Conservation (phyloP, 352 stramenopile species). For the Globisporangium middletonii region DNA sequence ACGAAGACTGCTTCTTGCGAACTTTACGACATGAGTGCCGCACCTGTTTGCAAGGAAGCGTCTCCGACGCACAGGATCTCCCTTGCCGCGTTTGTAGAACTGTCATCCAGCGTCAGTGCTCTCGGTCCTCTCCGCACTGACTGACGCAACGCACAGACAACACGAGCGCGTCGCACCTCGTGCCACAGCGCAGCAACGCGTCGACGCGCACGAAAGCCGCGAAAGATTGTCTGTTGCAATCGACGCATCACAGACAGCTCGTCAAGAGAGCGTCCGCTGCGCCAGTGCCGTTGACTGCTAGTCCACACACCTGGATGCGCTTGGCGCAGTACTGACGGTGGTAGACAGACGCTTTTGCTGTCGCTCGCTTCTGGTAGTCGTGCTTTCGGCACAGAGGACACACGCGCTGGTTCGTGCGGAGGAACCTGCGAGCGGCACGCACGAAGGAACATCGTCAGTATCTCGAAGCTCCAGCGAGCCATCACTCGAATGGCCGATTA, state of each 20-base stretch:
- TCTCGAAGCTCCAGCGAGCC: background rate
- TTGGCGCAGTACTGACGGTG: constrained; percentile 50
- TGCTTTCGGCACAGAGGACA: constrained; percentile 82
- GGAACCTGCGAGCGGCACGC: constrained; percentile 28
- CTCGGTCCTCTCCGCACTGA: too few species aligned
- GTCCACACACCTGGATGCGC: constrained; percentile 40
- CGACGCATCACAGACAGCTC: background rate
- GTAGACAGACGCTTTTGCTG: constrained; percentile 35
- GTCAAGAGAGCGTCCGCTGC: background rate
- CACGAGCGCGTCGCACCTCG: constrained; percentile 13
- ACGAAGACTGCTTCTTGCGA: background rate
- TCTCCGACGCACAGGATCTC: constrained; percentile 38
- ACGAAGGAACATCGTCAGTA: too few species aligned
- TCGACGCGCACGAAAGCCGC: constrained; percentile 26
- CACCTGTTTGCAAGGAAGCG: constrained; percentile 71
- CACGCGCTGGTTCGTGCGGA: constrained; percentile 69
- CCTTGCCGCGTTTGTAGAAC: constrained; percentile 66
- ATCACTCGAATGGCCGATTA: too few species aligned
- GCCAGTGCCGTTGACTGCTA: too few species aligned
- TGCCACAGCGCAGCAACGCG: constrained; percentile 21
- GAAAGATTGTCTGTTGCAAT: constrained; percentile 21
- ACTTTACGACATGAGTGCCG: background rate
- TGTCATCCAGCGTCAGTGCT: constrained; percentile 10
- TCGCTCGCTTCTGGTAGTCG: constrained; percentile 75
- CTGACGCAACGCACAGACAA: background rate